A percentile compares a stretch with the other conserved stretches of the same genome.
Evolutionary conservation across 2,329 filamentous ascomycete species (phyloP).

Genomic region (Claviceps sp.): DNA sequence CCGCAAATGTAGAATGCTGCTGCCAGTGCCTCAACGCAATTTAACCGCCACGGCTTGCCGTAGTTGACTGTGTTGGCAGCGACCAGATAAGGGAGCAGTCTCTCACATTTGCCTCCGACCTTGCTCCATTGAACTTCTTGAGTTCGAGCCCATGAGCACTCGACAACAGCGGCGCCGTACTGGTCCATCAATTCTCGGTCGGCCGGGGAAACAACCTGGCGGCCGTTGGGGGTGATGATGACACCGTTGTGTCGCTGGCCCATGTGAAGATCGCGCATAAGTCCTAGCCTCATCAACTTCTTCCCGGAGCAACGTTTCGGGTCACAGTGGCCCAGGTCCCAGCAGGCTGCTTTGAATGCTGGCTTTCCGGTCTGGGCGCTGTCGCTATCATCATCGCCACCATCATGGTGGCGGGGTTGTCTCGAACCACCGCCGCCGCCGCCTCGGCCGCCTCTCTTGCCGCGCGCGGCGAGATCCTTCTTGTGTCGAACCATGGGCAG

Average conservation of each 20-base stretch:
- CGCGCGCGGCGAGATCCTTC: slow-evolving; percentile 65
- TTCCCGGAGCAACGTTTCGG: slow-evolving; percentile 95
- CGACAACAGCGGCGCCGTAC: slow-evolving; percentile 87
- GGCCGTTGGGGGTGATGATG: slow-evolving; percentile 91
- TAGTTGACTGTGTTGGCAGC: slow-evolving; percentile 97
- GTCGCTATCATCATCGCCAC: slow-evolving; percentile 21
- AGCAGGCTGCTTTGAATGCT: slow-evolving; percentile 84
- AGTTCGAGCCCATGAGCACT: slow-evolving; percentile 92
- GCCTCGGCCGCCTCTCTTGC: slow-evolving; percentile 51
- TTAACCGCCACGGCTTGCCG: slow-evolving; percentile 85
- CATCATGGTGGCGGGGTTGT: slow-evolving; percentile 34
- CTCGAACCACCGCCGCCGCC: slow-evolving; percentile 21
- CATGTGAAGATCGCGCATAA: slow-evolving; percentile 86
- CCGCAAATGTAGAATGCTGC: slow-evolving; percentile 91
- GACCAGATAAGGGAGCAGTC: slow-evolving; percentile 84
- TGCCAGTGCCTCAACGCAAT: slow-evolving; percentile 89
- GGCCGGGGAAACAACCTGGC: slow-evolving; percentile 68
- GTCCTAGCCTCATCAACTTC: slow-evolving; percentile 75
- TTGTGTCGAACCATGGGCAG: slow-evolving; percentile 99
- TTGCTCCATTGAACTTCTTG: slow-evolving; percentile 81
- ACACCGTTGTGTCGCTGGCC: slow-evolving; percentile 88
- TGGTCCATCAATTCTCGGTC: slow-evolving; percentile 73
- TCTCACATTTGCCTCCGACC: slow-evolving; percentile 87
- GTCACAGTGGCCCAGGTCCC: slow-evolving; percentile 96
- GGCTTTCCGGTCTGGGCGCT: slow-evolving; percentile 24